phyloP scores from a whole-genome alignment of 225 moss, liverwort and hornwort genomes.

The Takakia lepidozioides region DNA sequence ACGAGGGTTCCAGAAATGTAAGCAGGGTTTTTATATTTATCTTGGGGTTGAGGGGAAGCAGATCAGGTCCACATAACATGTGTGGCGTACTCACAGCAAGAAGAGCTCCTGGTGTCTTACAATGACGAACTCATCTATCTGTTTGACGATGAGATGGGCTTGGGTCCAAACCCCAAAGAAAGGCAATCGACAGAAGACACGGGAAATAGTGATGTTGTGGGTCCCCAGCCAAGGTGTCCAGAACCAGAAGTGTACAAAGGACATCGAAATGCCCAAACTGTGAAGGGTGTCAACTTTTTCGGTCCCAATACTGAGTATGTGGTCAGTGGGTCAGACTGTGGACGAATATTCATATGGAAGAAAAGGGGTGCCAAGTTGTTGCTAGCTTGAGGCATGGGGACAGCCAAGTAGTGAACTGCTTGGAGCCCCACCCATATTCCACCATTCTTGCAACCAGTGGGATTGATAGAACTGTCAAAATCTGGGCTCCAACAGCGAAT shows the following conservation, averaged over 20 bases:
- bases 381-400: conserved; percentile 74
- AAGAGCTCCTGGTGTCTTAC: conserved; percentile 85
- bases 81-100: conserved; percentile 83
- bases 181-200: conserved; percentile 14
- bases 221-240: conserved; percentile 13
- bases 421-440: conserved; percentile 78
- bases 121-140: conserved; percentile 84
- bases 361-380: conserved; percentile 70
- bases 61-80: conserved; percentile 67
- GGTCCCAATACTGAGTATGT: conserved; percentile 92
- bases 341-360: conserved; percentile 88
- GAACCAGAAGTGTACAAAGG: conserved; percentile 73
- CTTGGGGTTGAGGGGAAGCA: conserved; percentile 14
- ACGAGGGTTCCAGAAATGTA: too few relatives aligned
- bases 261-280: conserved; percentile 72
- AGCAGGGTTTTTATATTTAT: too few relatives aligned
- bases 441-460: conserved; percentile 86
- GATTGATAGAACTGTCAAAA: conserved; percentile 66
- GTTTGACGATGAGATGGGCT: conserved; percentile 69
- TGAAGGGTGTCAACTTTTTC: conserved; percentile 91
- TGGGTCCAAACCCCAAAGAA: conserved; percentile 54
- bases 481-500: conserved; percentile 77
- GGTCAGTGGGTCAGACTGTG: conserved; percentile 88
- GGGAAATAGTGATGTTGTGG: conserved; percentile 20
- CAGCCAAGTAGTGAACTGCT: conserved; percentile 69